These are phyloP conservation scores for Saposhnikovia divaricata DNA, from an alignment of 129 eudicot genomes.

Conservation along the genomic window DNA sequence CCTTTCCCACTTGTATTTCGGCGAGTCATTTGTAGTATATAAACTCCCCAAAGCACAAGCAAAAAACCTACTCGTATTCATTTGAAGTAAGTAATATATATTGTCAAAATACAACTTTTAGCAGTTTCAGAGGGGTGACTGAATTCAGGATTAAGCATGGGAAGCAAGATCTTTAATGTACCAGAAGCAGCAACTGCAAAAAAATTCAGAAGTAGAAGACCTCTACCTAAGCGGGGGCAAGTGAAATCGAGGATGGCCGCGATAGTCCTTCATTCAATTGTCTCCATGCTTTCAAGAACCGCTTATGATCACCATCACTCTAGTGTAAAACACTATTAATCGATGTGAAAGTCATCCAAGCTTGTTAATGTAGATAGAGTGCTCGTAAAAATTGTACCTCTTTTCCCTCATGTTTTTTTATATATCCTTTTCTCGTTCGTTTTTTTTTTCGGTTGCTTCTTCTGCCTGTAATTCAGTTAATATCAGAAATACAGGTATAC, in stretches of 20 bases:
- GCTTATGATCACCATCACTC: slow-evolving; percentile 15
- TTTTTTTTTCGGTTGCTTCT: neutral
- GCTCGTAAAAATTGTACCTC: neutral
- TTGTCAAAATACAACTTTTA: neutral
- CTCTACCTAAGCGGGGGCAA: slow-evolving; percentile 55
- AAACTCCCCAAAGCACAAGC: slow-evolving; percentile 6
- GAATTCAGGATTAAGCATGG: neutral
- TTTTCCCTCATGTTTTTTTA: neutral
- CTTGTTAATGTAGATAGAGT: neutral
- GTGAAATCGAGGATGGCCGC: slow-evolving; percentile 52
- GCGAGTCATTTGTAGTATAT: neutral
- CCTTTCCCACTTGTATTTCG: neutral
- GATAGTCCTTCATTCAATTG: slow-evolving; percentile 41
- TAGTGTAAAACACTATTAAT: neutral
- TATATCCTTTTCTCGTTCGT: neutral
- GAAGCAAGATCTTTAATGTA: slow-evolving; percentile 7
- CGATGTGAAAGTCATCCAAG: neutral
- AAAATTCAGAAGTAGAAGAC: slow-evolving; percentile 16
- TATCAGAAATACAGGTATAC: neutral
- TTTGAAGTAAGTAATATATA: neutral
- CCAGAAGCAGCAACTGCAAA: neutral
- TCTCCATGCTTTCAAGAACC: slow-evolving; percentile 28
- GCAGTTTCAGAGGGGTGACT: neutral
- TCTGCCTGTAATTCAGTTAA: neutral
- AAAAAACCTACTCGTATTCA: neutral